phyloP scores from a whole-genome alignment of 108 stramenopile genomes.

The Cyclotella atomus region DNA sequence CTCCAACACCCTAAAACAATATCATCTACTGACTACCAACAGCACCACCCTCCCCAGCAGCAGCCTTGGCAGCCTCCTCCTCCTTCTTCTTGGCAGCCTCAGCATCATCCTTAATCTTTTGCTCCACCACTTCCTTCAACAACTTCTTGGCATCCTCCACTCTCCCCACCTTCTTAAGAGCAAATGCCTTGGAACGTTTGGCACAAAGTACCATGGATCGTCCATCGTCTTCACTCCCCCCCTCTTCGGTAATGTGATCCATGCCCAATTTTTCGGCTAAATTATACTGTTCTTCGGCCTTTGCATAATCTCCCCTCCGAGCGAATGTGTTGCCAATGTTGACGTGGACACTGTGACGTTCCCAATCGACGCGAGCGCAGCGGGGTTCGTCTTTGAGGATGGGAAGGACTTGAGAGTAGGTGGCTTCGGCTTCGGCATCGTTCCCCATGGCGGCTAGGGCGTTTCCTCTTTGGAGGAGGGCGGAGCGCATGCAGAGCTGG shows the following conservation, averaged over 20 bases:
- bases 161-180: constrained; percentile 79
- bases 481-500: constrained; percentile 82
- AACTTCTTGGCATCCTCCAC: constrained; percentile 81
- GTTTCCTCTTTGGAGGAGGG: constrained; percentile 86
- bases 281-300: constrained; percentile 73
- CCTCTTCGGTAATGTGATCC: constrained; percentile 76
- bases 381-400: constrained; percentile 82
- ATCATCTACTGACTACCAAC: background rate
- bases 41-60: background rate
- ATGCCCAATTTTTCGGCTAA: constrained; percentile 76
- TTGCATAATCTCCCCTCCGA: constrained; percentile 71
- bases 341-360: constrained; percentile 76
- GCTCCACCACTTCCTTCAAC: constrained; percentile 74
- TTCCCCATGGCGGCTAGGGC: constrained; percentile 80
- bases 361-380: constrained; percentile 90
- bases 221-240: constrained; percentile 83
- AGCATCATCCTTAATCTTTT: constrained; percentile 72
- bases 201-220: constrained; percentile 83
- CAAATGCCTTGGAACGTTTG: constrained; percentile 81
- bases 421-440: constrained; percentile 80
- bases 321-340: constrained; percentile 91
- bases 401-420: constrained; percentile 74
- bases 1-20: too few species aligned
- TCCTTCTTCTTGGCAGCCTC: constrained; percentile 69
- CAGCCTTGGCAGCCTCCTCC: constrained; percentile 53